phyloP scores from a whole-genome alignment of 1,139 yeast genomes.

The Protomyces inouyei region DNA sequence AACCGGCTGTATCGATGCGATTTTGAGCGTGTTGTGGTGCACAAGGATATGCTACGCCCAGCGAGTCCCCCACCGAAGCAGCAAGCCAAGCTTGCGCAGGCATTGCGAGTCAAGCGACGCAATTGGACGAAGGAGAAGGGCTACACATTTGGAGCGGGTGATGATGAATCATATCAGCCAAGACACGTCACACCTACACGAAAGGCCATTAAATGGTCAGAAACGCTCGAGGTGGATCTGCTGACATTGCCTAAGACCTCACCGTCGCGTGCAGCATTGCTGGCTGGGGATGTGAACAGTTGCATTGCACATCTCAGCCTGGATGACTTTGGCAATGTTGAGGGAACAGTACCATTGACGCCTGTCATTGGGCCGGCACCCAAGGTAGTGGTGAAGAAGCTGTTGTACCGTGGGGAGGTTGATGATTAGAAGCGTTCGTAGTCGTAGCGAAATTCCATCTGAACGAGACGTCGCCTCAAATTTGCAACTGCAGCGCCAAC shows the following conservation, averaged over 20 bases:
- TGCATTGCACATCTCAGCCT: constrained; percentile 20
- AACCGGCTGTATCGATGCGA: constrained; percentile 28
- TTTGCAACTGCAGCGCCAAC: no score
- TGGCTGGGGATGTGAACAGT: constrained; percentile 6
- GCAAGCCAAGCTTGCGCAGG: constrained; percentile 26
- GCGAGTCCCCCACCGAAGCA: constrained; percentile 27
- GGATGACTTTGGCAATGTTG: constrained; percentile 27
- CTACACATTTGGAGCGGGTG: constrained; percentile 28
- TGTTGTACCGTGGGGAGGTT: constrained; percentile 28
- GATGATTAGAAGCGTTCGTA: constrained; percentile 11
- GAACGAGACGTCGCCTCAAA: no score
- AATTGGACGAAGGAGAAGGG: constrained; percentile 25
- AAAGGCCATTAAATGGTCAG: constrained; percentile 26
- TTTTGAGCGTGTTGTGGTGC: constrained; percentile 27
- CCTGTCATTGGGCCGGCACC: constrained; percentile 26
- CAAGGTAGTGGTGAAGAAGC: constrained; percentile 25
- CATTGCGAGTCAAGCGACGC: constrained; percentile 20
- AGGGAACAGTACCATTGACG: constrained; percentile 25
- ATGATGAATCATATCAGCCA: constrained; percentile 26
- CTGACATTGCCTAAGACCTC: constrained; percentile 15
- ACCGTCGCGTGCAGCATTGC: constrained; percentile 1
- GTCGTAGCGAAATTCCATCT: no score
- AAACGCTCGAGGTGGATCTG: constrained; percentile 22
- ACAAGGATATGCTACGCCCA: constrained; percentile 25
- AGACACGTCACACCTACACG: constrained; percentile 17